A percentile compares a stretch with the other conserved stretches of the same genome.
Evolutionary conservation across 83 land plant genomes (phyloP).

Genomic region (Picea mariana): DNA sequence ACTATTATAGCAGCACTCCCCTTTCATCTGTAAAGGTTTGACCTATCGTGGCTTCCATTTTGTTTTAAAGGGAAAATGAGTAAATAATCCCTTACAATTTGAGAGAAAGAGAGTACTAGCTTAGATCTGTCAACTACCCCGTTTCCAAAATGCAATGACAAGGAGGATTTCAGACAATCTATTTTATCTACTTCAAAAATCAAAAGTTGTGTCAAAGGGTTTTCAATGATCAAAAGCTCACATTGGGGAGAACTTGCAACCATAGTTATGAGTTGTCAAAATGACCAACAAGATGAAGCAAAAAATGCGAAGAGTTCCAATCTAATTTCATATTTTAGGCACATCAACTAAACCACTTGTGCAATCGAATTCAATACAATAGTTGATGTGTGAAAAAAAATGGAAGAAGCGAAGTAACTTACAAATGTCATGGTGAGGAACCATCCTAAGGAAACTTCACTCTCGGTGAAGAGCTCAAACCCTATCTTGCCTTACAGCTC

Average conservation of each 20-base stretch:
- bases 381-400: background rate
- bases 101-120: background rate
- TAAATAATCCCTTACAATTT: background rate
- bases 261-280: too few species aligned
- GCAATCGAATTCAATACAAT: too few species aligned
- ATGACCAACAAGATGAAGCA: too few species aligned
- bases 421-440: slow-evolving; percentile 89
- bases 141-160: background rate
- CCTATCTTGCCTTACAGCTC: slow-evolving; percentile 87
- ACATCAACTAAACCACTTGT: too few species aligned
- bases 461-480: slow-evolving; percentile 82
- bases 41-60: background rate
- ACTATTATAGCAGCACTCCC: too few species aligned
- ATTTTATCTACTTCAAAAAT: too few species aligned
- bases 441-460: slow-evolving; percentile 96
- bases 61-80: background rate
- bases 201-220: background rate
- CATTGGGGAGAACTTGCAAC: too few species aligned
- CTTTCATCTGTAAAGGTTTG: too few species aligned
- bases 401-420: slow-evolving; percentile 18
- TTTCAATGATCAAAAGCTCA: background rate
- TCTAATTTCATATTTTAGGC: too few species aligned
- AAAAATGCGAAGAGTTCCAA: too few species aligned
- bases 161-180: background rate
- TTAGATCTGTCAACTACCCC: background rate